Base-by-base conservation (phyloP, 495 filamentous ascomycete species). In the Viridothelium virens region DNA sequence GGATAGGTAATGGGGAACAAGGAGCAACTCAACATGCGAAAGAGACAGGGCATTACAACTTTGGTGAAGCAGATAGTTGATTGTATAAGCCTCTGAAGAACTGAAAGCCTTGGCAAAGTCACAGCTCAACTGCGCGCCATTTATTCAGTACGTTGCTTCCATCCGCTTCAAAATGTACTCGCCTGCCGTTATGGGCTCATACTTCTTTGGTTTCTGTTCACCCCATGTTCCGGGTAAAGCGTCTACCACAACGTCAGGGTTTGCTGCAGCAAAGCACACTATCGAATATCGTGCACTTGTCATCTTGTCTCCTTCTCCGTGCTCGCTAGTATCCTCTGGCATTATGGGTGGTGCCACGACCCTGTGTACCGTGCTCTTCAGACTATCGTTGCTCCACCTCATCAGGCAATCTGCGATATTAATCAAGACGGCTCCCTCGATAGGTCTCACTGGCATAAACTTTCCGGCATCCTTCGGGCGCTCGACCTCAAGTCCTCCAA, bases 1-100 rank as follows among this genome's bases (percentile, higher is more conserved):
- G 83, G 76, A 82, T 84, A 12, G 86, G 91, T 10, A 85, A 87
- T 61, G 94, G 94, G 0, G 86, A 96, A 76, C 84, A 80, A 56
- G 86, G 82, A 41, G 90, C 89, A 0, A 80, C 81, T 0, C 77
- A 85, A 68, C 90, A 93, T 78, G 89, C 89, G 1, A 74, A 76
- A 47, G 76, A 81, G 66, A 90, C 87, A 0, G 85, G 86, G 0
- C 89, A 92, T 74, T 80, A 78, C 62, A 81, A 90, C 74, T 92
- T 92, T 79, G 86, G 85, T n/a, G 88, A 92, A 73, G 81, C 79
- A 2, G 67, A 66, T 38, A 84, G 65, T 74, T 65, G 37, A 33
- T 48, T 59, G 31, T 31, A 10, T 9, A 46, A 7, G 1, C n/a
- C 46, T n/a, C 38, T 9, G 2, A 56, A 37, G 14, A 16, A 4